Base-by-base conservation (phyloP, 768 basidiomycete species). In the Royoungia palumana region DNA sequence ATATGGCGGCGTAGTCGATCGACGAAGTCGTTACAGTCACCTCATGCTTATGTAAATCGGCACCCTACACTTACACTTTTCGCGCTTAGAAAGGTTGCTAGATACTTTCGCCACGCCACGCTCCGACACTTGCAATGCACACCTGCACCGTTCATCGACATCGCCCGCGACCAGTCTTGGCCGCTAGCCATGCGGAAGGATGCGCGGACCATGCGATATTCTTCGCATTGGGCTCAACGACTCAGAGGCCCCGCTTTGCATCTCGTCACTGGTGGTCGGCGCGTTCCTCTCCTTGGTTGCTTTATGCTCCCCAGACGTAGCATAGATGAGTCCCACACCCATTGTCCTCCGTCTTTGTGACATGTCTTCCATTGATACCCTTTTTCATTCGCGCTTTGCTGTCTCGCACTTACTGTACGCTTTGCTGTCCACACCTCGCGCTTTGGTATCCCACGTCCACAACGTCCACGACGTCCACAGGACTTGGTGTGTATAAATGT, bases 1-100 rank as follows among this genome's bases (percentile, higher is more conserved):
- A 69, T 47, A 61, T 50, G 57, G 74, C 11, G 82, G 64, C 6
- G 59, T 91, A 91, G 69, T 90, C 79, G 50, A 90, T 74, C 1
- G 85, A 83, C 50, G 76, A 66, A 0, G 67, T 13, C 11, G 24
- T 6, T 3, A 12, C 28, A 12, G 28, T 13, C n/a, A n/a, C n/a
- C n/a, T n/a, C n/a, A n/a, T n/a, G n/a, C n/a, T n/a, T n/a, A n/a
- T n/a, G n/a, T n/a, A n/a, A n/a, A n/a, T n/a, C n/a, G n/a, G n/a
- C n/a, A n/a, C n/a, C n/a, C n/a, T n/a, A n/a, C n/a, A n/a, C n/a
- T n/a, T n/a, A n/a, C n/a, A n/a, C n/a, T n/a, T n/a, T n/a, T n/a
- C n/a, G n/a, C n/a, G n/a, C n/a, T n/a, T n/a, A n/a, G n/a, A n/a
- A n/a, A n/a, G n/a, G n/a, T n/a, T n/a, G n/a, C n/a, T n/a, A n/a